Evolutionary conservation across 176 grass and related monocot species (phyloP).

Genomic region (Aegilops sharonensis): DNA sequence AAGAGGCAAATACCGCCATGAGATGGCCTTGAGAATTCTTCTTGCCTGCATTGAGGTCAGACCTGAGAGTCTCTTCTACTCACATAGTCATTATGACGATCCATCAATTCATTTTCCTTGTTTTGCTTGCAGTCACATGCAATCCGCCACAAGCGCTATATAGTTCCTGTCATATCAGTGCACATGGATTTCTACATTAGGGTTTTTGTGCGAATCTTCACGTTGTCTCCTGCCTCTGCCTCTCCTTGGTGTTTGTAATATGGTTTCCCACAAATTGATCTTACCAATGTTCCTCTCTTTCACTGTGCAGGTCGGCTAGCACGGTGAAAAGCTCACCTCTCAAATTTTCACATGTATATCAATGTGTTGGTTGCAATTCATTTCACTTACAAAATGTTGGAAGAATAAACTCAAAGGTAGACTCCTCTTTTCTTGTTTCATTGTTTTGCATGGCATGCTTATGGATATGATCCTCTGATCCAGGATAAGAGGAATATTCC

Average conservation of each 20-base stretch:
- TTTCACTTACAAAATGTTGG: conserved; percentile 80
- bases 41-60: conserved; percentile 79
- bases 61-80: conserved; percentile 4
- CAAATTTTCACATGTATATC: conserved; percentile 80
- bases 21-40: conserved; percentile 94
- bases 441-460: conserved; percentile 18
- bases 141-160: conserved; percentile 81
- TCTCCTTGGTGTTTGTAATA: conserved; percentile 14
- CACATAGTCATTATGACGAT: not conserved
- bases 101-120: conserved; percentile 1
- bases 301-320: conserved; percentile 67
- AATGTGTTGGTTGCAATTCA: conserved; percentile 81
- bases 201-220: conserved; percentile 91
- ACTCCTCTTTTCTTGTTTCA: not conserved
- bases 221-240: conserved; percentile 35
- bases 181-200: conserved; percentile 97
- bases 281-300: conserved; percentile 17
- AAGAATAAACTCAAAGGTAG: conserved; percentile 64
- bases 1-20: conserved; percentile 90
- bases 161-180: conserved; percentile 76
- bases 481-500: conserved; percentile 60
- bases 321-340: conserved; percentile 74
- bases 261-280: not conserved
- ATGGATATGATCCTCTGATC: conserved; percentile 7
- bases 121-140: conserved; percentile 71